Percentiles rank a stretch among this genome's conserved stretches.
phyloP scores from a whole-genome alignment of 768 basidiomycete species.

The Trametes punicea region DNA sequence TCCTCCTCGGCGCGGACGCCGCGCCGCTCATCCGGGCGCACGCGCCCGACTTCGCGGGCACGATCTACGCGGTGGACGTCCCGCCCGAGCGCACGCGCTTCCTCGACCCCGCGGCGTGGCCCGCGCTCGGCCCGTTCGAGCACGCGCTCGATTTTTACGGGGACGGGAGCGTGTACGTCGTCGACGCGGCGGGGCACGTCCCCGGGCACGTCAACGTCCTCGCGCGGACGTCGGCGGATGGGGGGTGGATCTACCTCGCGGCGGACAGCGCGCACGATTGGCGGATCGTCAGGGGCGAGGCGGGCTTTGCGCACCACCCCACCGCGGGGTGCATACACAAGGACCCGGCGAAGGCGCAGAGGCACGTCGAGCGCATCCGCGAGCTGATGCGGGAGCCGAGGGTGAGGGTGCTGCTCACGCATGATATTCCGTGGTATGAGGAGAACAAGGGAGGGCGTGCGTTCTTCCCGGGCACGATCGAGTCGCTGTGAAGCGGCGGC shows the following conservation, averaged over 20 bases:
- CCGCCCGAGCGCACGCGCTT: constrained; percentile 15
- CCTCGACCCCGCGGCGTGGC: constrained; percentile 29
- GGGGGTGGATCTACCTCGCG: constrained; percentile 40
- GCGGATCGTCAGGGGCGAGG: constrained; percentile 30
- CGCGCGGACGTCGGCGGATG: constrained; percentile 51
- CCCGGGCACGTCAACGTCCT: constrained; percentile 53
- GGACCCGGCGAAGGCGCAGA: constrained; percentile 41
- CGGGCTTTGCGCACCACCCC: constrained; percentile 34
- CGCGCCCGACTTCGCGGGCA: constrained; percentile 21
- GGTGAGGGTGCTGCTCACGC: constrained; percentile 49
- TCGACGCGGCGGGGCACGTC: constrained; percentile 57
- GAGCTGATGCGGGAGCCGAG: constrained; percentile 32
- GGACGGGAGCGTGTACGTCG: constrained; percentile 56
- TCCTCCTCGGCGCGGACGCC: constrained; percentile 45
- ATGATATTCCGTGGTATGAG: constrained; percentile 52
- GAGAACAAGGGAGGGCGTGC: constrained; percentile 40
- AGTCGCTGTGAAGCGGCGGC: constrained; percentile 12
- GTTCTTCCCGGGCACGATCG: constrained; percentile 34
- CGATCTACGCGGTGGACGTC: constrained; percentile 16
- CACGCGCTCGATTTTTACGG: constrained; percentile 49
- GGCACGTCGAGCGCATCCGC: constrained; percentile 40
- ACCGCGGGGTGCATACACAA: constrained; percentile 40
- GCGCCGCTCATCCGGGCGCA: constrained; percentile 34
- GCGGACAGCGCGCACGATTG: constrained; percentile 14
- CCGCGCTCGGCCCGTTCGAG: constrained; percentile 48